Evolutionary conservation across 768 basidiomycete species (phyloP).

Genomic region (Psilocybe azurescens): DNA sequence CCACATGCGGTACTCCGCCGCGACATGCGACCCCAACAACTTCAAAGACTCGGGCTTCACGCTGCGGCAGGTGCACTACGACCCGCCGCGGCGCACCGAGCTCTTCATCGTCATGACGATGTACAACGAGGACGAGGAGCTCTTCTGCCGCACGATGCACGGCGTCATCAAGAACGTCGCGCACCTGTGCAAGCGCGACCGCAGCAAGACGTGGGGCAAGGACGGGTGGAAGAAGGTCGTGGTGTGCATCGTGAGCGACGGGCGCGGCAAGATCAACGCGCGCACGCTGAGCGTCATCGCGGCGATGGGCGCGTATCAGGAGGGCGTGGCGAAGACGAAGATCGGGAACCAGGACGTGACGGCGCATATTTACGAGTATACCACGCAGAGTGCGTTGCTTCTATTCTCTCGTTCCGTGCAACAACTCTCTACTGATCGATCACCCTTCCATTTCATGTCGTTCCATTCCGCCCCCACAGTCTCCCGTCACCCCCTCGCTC

Average conservation of each 20-base stretch:
- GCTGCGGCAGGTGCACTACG: constrained; percentile 88
- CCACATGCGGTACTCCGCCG: constrained; percentile 95
- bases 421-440: not conserved
- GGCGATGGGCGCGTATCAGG: constrained; percentile 94
- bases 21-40: constrained; percentile 95
- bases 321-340: constrained; percentile 86
- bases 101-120: constrained; percentile 98
- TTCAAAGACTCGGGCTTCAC: constrained; percentile 86
- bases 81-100: constrained; percentile 90
- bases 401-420: not conserved
- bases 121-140: constrained; percentile 93
- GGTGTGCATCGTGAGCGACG: constrained; percentile 90
- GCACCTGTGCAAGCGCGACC: constrained; percentile 83
- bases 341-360: constrained; percentile 84
- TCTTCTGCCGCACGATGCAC: constrained; percentile 94
- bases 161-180: constrained; percentile 95
- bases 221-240: constrained; percentile 99
- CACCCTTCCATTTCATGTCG: too few species aligned
- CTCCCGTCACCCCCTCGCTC: constrained; percentile 79
- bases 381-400: constrained; percentile 74
- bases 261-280: constrained; percentile 83
- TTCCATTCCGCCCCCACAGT: constrained; percentile 55
- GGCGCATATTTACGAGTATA: constrained; percentile 94
- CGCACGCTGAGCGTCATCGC: constrained; percentile 87
- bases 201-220: constrained; percentile 95